Conservation (phyloP, 345 rosid genomes). For the Euphorbia tirucalli region DNA sequence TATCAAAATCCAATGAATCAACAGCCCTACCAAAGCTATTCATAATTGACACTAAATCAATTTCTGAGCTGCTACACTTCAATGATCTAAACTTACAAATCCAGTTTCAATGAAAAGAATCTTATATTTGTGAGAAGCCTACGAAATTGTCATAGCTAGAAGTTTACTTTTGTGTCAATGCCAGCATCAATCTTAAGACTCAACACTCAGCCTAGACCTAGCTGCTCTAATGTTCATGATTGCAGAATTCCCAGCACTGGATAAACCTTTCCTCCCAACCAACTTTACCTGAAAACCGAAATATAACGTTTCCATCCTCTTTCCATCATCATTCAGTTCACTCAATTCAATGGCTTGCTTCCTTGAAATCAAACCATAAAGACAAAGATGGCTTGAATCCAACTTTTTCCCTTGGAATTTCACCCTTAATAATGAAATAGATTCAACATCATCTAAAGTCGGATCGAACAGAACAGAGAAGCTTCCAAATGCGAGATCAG, state of each 20-base stretch:
- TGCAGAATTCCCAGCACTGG: constrained; percentile 48
- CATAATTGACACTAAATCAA: background rate
- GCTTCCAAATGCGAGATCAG: constrained; percentile 51
- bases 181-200: constrained; percentile 1
- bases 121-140: background rate
- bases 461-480: constrained; percentile 63
- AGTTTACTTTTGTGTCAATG: background rate
- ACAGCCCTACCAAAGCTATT: background rate
- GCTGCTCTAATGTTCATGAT: constrained; percentile 49
- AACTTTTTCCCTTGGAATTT: constrained; percentile 32
- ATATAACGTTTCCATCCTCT: constrained; percentile 43
- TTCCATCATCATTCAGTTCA: constrained; percentile 46
- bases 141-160: background rate
- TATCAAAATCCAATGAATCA: background rate
- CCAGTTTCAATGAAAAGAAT: background rate
- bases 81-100: constrained; percentile 8
- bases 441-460: constrained; percentile 44
- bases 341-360: constrained; percentile 51
- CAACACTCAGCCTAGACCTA: constrained; percentile 28
- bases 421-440: constrained; percentile 49
- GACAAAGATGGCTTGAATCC: constrained; percentile 29
- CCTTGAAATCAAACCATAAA: constrained; percentile 54
- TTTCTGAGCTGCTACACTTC: background rate
- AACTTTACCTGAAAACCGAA: constrained; percentile 33
- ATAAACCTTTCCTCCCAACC: constrained; percentile 49